A percentile compares a stretch with the other conserved stretches of the same genome.
These are phyloP conservation scores for Aaosphaeria arxii DNA, from an alignment of 2,329 filamentous ascomycete species.

Conservation along the genomic window DNA sequence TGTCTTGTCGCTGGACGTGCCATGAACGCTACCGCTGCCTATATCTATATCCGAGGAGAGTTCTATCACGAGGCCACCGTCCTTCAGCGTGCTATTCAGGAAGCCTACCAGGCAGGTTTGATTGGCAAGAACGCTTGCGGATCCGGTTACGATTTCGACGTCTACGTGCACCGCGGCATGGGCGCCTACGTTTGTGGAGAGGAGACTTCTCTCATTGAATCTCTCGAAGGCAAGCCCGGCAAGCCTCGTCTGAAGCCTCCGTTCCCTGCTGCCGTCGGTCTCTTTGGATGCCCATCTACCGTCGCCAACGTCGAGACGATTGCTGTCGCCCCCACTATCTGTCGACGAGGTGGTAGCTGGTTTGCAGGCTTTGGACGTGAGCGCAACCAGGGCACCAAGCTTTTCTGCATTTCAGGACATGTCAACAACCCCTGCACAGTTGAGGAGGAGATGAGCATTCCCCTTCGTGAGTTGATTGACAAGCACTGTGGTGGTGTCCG, in stretches of 20 bases:
- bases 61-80: conserved; percentile 95
- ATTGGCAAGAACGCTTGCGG: conserved; percentile 98
- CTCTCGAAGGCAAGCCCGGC: conserved; percentile 95
- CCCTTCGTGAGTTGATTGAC: conserved; percentile 92
- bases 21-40: conserved; percentile 98
- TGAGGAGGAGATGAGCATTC: conserved; percentile 99
- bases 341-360: conserved; percentile 87
- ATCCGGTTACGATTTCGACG: conserved; percentile 95
- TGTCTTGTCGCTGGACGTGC: conserved; percentile 93
- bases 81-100: conserved; percentile 92
- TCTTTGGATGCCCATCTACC: conserved; percentile 96
- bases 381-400: conserved; percentile 94
- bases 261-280: conserved; percentile 93
- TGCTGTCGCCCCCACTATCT: conserved; percentile 92
- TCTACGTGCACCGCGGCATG: conserved; percentile 93
- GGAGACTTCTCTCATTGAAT: conserved; percentile 97
- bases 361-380: conserved; percentile 93
- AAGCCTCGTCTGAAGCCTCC: conserved; percentile 98
- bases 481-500: conserved; percentile 96
- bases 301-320: conserved; percentile 98
- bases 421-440: conserved; percentile 99
- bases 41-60: conserved; percentile 99
- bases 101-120: conserved; percentile 89
- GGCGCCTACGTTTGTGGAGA: conserved; percentile 98
- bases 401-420: conserved; percentile 96